Percentiles rank a stretch among this genome's conserved stretches.
Conservation (phyloP, 2,329 filamentous ascomycete genomes). For the Calonectria leucothoes region DNA sequence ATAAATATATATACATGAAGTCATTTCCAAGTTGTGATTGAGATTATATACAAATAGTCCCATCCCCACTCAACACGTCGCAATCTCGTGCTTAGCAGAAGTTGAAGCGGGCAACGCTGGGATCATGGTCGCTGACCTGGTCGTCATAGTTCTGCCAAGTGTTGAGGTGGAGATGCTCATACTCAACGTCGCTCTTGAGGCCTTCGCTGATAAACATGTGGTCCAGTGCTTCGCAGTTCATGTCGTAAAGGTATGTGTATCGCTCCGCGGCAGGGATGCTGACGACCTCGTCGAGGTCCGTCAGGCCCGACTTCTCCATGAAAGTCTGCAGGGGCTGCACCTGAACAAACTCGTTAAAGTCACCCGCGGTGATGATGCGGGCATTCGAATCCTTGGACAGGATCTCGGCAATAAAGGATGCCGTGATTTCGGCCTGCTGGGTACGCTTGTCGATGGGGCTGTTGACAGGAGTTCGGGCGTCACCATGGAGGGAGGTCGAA, state of each 20-base stretch:
- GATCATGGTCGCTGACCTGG: slow-evolving; percentile 76
- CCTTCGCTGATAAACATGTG: slow-evolving; percentile 74
- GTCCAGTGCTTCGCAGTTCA: slow-evolving; percentile 77
- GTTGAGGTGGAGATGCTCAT: slow-evolving; percentile 79
- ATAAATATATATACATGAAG: slow-evolving; percentile 21
- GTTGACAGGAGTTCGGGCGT: slow-evolving; percentile 75
- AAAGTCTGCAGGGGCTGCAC: slow-evolving; percentile 70
- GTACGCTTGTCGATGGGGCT: slow-evolving; percentile 68
- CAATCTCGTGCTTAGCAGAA: slow-evolving; percentile 57
- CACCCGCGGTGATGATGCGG: slow-evolving; percentile 70
- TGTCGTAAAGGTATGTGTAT: slow-evolving; percentile 78
- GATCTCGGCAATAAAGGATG: slow-evolving; percentile 67
- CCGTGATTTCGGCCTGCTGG: slow-evolving; percentile 69
- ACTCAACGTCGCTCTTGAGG: slow-evolving; percentile 57
- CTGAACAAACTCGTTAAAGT: slow-evolving; percentile 80
- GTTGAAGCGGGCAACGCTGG: slow-evolving; percentile 72
- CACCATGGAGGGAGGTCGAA: slow-evolving; percentile 72
- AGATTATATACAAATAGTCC: background rate
- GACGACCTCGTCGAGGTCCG: slow-evolving; percentile 71
- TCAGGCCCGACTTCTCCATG: slow-evolving; percentile 62
- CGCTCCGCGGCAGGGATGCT: slow-evolving; percentile 66
- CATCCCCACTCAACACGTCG: background rate
- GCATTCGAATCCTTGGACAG: slow-evolving; percentile 67
- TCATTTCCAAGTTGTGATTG: background rate
- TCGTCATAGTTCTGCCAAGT: slow-evolving; percentile 71